Percentiles rank a stretch among this genome's conserved stretches.
Conservation (phyloP, 139 green algal genomes). For the Picochlorum sp. region DNA sequence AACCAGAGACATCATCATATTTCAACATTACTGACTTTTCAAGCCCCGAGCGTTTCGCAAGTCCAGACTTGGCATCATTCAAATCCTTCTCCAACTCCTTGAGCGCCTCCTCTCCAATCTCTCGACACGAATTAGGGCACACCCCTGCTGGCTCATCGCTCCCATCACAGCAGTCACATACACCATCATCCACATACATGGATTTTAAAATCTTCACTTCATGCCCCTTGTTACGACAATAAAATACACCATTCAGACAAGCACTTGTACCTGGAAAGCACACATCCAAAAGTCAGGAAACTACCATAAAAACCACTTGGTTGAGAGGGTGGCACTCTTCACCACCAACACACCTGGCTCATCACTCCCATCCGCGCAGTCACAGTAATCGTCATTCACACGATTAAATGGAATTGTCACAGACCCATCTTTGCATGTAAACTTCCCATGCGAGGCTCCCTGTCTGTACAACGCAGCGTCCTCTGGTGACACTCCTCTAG, state of each 20-base stretch:
- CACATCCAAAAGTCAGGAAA: neutral
- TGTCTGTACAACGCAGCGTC: slow-evolving; percentile 12
- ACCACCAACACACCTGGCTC: slow-evolving; percentile 63
- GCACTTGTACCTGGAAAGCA: slow-evolving; percentile 71
- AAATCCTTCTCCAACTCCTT: slow-evolving; percentile 29
- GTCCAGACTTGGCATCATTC: slow-evolving; percentile 13
- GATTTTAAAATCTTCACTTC: slow-evolving; percentile 51
- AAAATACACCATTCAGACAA: slow-evolving; percentile 73
- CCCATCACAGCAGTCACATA: slow-evolving; percentile 94
- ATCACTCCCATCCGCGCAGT: slow-evolving; percentile 88
- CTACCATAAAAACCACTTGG: neutral
- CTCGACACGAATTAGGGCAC: slow-evolving; percentile 72
- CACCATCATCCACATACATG: slow-evolving; percentile 84
- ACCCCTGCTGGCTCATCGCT: slow-evolving; percentile 60
- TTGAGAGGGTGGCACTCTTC: too few species aligned
- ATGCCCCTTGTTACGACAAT: slow-evolving; percentile 75
- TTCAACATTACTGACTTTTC: neutral
- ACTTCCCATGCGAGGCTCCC: slow-evolving; percentile 23
- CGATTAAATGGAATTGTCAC: slow-evolving; percentile 40
- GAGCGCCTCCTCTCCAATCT: slow-evolving; percentile 42
- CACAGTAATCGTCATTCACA: slow-evolving; percentile 94
- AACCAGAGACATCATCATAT: too few species aligned
- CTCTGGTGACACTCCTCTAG: neutral
- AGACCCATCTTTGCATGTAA: slow-evolving; percentile 58
- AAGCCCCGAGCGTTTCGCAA: neutral